phyloP scores from a whole-genome alignment of 179 eudicot species.

The Silene noctiflora region DNA sequence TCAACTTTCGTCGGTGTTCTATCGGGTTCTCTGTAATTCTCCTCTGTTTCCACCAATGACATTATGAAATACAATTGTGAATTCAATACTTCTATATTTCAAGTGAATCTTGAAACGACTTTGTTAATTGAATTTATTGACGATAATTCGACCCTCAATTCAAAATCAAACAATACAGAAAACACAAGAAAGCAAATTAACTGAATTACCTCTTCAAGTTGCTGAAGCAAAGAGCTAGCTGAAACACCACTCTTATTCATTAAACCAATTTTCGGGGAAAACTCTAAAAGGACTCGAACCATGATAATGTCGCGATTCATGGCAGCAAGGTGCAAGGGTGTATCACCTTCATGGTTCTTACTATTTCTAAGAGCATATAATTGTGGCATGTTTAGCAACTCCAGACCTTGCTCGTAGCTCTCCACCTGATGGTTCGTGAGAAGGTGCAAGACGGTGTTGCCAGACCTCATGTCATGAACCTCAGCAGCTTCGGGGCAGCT shows the following conservation, averaged over 20 bases:
- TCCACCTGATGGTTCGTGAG: background rate
- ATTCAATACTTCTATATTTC: too few relatives aligned
- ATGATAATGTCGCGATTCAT: background rate
- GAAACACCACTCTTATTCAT: conserved; percentile 18
- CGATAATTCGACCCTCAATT: too few relatives aligned
- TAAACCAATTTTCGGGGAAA: background rate
- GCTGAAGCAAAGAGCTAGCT: conserved; percentile 7
- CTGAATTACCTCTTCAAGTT: background rate
- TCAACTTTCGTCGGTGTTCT: background rate
- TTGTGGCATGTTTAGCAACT: background rate
- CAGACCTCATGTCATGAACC: background rate
- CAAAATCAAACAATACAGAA: too few relatives aligned
- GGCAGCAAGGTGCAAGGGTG: conserved; percentile 21
- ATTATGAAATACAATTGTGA: background rate
- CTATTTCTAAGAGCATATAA: background rate
- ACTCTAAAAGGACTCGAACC: conserved; percentile 5
- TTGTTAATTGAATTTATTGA: too few relatives aligned
- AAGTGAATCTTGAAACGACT: too few relatives aligned
- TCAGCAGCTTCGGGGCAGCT: conserved; percentile 2
- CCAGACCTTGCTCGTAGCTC: background rate
- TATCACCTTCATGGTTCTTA: conserved; percentile 13
- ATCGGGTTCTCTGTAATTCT: background rate
- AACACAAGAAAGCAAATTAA: too few relatives aligned
- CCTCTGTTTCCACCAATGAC: background rate
- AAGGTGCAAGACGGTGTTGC: conserved; percentile 16